Conservation (phyloP, 108 stramenopile species). For the Phaeodactylum tricornutum region DNA sequence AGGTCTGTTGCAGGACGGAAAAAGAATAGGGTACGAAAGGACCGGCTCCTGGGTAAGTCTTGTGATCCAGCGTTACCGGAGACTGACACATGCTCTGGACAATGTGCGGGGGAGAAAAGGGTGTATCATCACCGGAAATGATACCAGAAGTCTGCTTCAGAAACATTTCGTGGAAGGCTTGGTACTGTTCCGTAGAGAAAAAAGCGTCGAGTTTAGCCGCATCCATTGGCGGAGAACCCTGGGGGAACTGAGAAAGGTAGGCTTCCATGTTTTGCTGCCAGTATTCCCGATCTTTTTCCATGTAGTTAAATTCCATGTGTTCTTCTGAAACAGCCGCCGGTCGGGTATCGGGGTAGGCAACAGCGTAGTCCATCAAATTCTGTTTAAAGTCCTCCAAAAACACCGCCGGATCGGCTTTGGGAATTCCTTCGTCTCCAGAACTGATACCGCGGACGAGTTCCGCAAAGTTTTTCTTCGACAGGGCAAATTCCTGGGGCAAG, state of each 20-base stretch:
- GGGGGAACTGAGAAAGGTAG: constrained; percentile 67
- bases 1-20: constrained; percentile 28
- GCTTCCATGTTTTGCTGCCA: constrained; percentile 67
- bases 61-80: constrained; percentile 23
- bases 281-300: constrained; percentile 72
- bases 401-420: constrained; percentile 14
- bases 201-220: constrained; percentile 43
- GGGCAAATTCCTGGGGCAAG: constrained; percentile 66
- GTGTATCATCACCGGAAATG: constrained; percentile 63
- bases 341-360: constrained; percentile 53
- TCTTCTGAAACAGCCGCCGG: constrained; percentile 64
- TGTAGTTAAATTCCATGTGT: constrained; percentile 54
- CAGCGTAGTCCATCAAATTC: constrained; percentile 52
- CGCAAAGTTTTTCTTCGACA: constrained; percentile 65
- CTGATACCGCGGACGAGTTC: constrained; percentile 52
- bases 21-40: constrained; percentile 50
- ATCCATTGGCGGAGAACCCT: constrained; percentile 57
- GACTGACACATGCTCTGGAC: constrained; percentile 36
- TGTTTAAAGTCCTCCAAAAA: constrained; percentile 65
- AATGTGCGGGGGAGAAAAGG: constrained; percentile 61
- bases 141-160: constrained; percentile 65
- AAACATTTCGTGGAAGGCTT: constrained; percentile 70
- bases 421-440: constrained; percentile 40
- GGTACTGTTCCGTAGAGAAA: constrained; percentile 69
- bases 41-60: constrained; percentile 5